Conservation (phyloP, 495 filamentous ascomycete species). For the Talaromyces thailandensis region DNA sequence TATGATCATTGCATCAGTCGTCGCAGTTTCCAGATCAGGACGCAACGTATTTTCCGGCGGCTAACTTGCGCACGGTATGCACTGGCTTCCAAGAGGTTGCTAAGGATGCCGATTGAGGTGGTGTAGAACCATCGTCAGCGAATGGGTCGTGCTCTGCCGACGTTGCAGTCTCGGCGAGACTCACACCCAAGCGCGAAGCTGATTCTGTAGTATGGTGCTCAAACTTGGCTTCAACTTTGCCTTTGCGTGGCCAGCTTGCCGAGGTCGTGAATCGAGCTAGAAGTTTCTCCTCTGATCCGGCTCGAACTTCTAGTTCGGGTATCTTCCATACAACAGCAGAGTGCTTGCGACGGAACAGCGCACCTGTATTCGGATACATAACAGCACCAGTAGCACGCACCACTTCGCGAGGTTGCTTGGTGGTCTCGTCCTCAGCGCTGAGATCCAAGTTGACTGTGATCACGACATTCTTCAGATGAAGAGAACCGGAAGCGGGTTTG, state of each 20-base stretch:
- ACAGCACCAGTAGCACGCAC: conserved; percentile 34
- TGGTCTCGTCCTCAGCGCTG: conserved; percentile 25
- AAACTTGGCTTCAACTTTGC: conserved; percentile 73
- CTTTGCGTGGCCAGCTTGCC: conserved; percentile 66
- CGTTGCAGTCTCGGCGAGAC: conserved; percentile 16
- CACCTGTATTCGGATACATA: conserved; percentile 39
- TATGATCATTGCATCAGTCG: neutral
- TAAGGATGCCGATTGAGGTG: conserved; percentile 20
- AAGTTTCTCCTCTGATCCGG: conserved; percentile 51
- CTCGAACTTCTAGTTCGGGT: conserved; percentile 61
- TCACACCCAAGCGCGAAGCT: conserved; percentile 55
- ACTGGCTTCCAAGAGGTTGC: conserved; percentile 62
- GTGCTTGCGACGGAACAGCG: conserved; percentile 75
- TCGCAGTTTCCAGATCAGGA: conserved; percentile 10
- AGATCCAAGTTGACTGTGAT: conserved; percentile 70
- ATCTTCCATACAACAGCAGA: conserved; percentile 85
- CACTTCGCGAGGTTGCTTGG: conserved; percentile 35
- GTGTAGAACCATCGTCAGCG: conserved; percentile 47
- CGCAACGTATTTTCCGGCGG: conserved; percentile 66
- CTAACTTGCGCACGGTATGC: conserved; percentile 59
- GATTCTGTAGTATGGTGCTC: conserved; percentile 52
- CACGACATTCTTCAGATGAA: conserved; percentile 73
- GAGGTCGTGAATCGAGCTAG: conserved; percentile 71
- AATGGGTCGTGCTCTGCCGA: conserved; percentile 49
- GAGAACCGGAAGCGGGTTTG: conserved; percentile 27